phyloP scores from a whole-genome alignment of 257 asterid species.

The Primulina huaijiensis region DNA sequence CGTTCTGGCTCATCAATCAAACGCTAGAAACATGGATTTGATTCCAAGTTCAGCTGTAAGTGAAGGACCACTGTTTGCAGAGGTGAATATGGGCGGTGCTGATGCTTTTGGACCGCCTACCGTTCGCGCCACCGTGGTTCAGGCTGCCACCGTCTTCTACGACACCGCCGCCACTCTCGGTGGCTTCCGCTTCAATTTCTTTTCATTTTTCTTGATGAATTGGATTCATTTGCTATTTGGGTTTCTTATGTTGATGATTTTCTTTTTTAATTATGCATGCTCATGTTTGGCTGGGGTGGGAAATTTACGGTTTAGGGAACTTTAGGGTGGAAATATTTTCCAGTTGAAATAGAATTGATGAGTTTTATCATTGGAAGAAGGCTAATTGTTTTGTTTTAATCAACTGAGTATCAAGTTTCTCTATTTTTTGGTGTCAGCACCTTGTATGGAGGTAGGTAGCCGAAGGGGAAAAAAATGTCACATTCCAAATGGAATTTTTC shows the following conservation, averaged over 20 bases:
- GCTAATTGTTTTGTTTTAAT: too few species aligned
- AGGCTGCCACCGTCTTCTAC: conserved; percentile 90
- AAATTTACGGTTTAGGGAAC: neutral
- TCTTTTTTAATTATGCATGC: neutral
- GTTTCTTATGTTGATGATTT: conserved; percentile 3
- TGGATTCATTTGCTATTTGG: neutral
- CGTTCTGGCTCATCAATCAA: neutral
- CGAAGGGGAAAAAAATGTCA: neutral
- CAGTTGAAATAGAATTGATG: neutral
- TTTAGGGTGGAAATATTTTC: neutral
- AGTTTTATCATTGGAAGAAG: neutral
- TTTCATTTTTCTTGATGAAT: neutral
- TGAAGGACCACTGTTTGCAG: conserved; percentile 61
- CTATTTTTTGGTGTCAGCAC: neutral
- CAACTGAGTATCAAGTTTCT: too few species aligned
- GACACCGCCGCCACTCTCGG: conserved; percentile 97
- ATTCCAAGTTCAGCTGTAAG: conserved; percentile 41
- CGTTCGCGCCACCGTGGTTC: conserved; percentile 87
- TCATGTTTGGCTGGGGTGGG: conserved; percentile 5
- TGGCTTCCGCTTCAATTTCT: conserved; percentile 15
- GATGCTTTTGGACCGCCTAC: conserved; percentile 57
- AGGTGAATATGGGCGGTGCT: conserved; percentile 71
- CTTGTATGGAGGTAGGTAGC: neutral
- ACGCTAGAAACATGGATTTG: conserved; percentile 55
- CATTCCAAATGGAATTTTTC: too few species aligned